Base-by-base conservation (phyloP, 495 filamentous ascomycete genomes). In the Aspergillus funiculosus region DNA sequence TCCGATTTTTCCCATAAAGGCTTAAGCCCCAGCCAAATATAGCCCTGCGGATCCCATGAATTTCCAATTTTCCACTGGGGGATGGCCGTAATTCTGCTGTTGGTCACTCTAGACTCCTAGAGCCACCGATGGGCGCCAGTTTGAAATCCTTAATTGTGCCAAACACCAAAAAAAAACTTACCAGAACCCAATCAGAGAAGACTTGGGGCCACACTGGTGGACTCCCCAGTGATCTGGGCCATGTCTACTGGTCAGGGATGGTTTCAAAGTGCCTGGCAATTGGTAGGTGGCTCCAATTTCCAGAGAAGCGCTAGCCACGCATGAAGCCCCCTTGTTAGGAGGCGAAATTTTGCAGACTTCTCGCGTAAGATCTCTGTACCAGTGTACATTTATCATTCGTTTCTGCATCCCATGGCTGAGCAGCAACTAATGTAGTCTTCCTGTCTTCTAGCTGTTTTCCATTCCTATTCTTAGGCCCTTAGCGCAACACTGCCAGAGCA, bases 61-160 rank as follows among this genome's bases (percentile, higher is more conserved):
- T 7, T 11, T 22, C 36, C 27, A n/a, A n/a, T n/a, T n/a, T n/a
- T n/a, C n/a, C n/a, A 5, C 34, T 28, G 26, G 24, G 4, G 26
- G 27, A 21, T 24, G 10, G 29, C 11, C 30, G 26, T 35, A 38
- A 43, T 48, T 26, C 46, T 35, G 18, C 52, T 21, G 50, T 59
- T 59, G 56, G 56, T 51, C 42, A 46, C 30, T 26, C 29, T 10
- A 17, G 9, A 6, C 19, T 29, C 15, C 25, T 1, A n/a, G 32
- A 39, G 46, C 50, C 49, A 48, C 39, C 36, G 18, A 18, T 31
- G 11, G 34, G 21, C 31, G 34, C 48, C 40, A 52, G 40, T 43
- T 24, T 29, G 30, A 39, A 40, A 52, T 49, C 48, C 51, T 47
- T 54, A 53, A 52, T 42, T 46, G 20, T 48, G 41, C 45, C 48